A percentile compares a stretch with the other conserved stretches of the same genome.
These are phyloP conservation scores for Stephania japonica DNA, from an alignment of 164 flowering plant species.

Conservation along the genomic window DNA sequence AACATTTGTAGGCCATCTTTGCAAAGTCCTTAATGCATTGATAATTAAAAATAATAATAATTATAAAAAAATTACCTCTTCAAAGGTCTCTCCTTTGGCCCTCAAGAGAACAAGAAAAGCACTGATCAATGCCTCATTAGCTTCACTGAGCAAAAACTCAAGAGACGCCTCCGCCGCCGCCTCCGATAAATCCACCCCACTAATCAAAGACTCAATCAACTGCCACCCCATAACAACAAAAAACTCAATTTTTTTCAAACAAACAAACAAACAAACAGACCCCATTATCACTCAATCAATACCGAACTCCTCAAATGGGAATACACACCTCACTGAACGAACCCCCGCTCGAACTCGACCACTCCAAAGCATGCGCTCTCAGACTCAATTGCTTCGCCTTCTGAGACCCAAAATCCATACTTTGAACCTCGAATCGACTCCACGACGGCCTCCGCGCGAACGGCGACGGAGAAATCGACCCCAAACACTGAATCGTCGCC, in stretches of 20 bases:
- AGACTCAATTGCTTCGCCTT: neutral
- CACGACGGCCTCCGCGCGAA: slow-evolving; percentile 2
- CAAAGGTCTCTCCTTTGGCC: slow-evolving; percentile 93
- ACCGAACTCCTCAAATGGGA: no score
- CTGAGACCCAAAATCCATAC: neutral
- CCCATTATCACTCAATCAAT: no score
- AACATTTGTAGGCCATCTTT: no score
- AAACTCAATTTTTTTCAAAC: neutral
- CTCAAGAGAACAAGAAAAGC: slow-evolving; percentile 86
- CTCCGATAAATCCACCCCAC: slow-evolving; percentile 67
- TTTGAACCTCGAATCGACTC: slow-evolving; percentile 5
- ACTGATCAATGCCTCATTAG: slow-evolving; percentile 71
- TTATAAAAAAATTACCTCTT: slow-evolving; percentile 48
- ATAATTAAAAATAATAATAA: no score
- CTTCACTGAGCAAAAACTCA: slow-evolving; percentile 57
- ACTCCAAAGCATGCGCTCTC: neutral
- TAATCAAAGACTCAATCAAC: slow-evolving; percentile 73
- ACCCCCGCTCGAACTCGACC: neutral
- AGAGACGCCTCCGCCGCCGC: slow-evolving; percentile 73
- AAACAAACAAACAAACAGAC: neutral
- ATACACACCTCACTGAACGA: slow-evolving; percentile 20
- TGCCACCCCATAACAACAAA: slow-evolving; percentile 15
- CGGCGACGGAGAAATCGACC: slow-evolving; percentile 5
- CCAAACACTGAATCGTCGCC: slow-evolving; percentile 10
- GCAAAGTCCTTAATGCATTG: no score